These are phyloP conservation scores for Cytospora chrysosperma DNA, from an alignment of 2,329 filamentous ascomycete species.

Conservation along the genomic window DNA sequence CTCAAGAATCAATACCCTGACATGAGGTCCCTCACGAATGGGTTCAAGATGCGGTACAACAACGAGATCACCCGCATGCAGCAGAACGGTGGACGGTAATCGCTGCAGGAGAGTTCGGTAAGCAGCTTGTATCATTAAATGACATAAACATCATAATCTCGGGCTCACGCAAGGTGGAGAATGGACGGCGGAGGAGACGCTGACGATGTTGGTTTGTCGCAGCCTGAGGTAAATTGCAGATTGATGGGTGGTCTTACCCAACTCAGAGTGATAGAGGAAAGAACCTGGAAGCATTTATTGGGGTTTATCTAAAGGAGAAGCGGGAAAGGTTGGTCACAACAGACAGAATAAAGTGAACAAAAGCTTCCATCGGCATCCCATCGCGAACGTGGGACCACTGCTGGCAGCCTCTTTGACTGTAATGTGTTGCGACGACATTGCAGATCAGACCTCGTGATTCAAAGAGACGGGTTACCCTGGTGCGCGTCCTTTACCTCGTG, in stretches of 20 bases:
- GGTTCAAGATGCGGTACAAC: slow-evolving; percentile 82
- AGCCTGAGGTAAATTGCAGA: not conserved
- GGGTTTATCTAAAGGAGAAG: not conserved
- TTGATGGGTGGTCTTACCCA: not conserved
- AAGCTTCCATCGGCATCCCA: not conserved
- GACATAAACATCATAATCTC: not conserved
- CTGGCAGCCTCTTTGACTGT: no score
- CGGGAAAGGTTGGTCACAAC: not conserved
- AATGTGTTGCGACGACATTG: no score
- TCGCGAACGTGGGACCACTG: not conserved
- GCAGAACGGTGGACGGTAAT: slow-evolving; percentile 25
- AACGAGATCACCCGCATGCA: slow-evolving; percentile 64
- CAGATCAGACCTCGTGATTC: not conserved
- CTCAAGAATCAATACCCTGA: slow-evolving; percentile 88
- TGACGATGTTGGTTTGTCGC: not conserved
- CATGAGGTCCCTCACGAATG: slow-evolving; percentile 93
- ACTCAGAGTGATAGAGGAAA: not conserved
- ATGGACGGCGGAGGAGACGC: not conserved
- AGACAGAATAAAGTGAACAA: not conserved
- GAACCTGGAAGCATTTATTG: not conserved
- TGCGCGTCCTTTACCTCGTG: not conserved
- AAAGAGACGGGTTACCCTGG: not conserved
- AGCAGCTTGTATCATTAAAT: slow-evolving; percentile 11
- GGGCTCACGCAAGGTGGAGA: not conserved
- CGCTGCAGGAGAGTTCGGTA: not conserved